phyloP scores from a whole-genome alignment of 257 asterid species.

The Nicotiana paniculata region DNA sequence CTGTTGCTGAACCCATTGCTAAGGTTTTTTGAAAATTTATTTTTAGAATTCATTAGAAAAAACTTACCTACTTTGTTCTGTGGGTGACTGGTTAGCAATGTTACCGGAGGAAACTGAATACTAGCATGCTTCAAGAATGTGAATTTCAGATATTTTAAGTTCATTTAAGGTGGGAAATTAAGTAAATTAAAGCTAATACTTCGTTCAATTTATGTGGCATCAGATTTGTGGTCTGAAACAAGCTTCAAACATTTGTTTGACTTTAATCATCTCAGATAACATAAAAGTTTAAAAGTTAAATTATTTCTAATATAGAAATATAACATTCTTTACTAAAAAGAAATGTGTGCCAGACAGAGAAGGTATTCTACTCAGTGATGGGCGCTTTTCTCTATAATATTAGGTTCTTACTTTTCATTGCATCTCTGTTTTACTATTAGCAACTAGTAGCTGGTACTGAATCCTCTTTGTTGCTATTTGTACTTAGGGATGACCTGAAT shows the following conservation, averaged over 20 bases:
- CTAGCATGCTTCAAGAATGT: neutral
- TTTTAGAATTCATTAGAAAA: no score
- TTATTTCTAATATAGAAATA: neutral
- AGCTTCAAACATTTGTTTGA: neutral
- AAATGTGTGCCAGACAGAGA: neutral
- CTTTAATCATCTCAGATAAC: neutral
- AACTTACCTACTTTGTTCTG: no score
- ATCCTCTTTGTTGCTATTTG: no score
- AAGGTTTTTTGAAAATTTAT: conserved; percentile 36
- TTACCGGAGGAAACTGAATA: neutral
- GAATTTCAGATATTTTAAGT: neutral
- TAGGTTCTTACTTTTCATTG: neutral
- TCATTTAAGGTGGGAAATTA: neutral
- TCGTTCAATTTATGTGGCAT: neutral
- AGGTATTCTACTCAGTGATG: neutral
- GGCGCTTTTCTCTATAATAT: neutral
- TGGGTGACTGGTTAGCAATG: neutral
- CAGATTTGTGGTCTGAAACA: no score
- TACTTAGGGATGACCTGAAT: neutral
- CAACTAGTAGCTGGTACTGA: neutral
- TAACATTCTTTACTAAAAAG: neutral
- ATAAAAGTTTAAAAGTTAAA: neutral
- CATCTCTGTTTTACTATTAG: neutral
- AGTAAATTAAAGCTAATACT: neutral
- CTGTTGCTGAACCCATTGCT: conserved; percentile 87